These are phyloP conservation scores for Diaporthe amygdali DNA, from an alignment of 2,329 filamentous ascomycete species.

Conservation along the genomic window DNA sequence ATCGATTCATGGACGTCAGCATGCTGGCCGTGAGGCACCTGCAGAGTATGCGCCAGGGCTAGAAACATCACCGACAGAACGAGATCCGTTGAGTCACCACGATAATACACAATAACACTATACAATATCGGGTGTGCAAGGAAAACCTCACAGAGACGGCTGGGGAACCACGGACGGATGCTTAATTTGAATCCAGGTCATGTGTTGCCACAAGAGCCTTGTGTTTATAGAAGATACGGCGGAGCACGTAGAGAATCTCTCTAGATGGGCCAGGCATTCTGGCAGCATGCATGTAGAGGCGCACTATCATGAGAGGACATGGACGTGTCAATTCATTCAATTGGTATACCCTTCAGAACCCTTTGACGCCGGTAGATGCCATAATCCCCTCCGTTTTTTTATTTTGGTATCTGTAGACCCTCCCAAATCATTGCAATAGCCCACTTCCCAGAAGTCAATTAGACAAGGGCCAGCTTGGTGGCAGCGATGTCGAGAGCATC, in stretches of 20 bases:
- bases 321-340: constrained; percentile 28
- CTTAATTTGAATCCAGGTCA: background rate
- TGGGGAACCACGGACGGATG: background rate
- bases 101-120: background rate
- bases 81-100: background rate
- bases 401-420: constrained; percentile 17
- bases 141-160: background rate
- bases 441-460: constrained; percentile 59
- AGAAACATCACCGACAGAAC: background rate
- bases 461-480: constrained; percentile 98
- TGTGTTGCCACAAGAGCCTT: background rate
- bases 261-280: background rate
- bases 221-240: background rate
- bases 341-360: constrained; percentile 26
- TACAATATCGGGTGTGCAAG: background rate
- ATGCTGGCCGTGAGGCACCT: constrained; percentile 84
- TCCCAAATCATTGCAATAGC: constrained; percentile 12
- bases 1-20: constrained; percentile 91
- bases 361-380: constrained; percentile 26
- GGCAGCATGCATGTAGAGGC: background rate
- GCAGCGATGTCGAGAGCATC: constrained; percentile 99
- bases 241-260: background rate
- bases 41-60: constrained; percentile 58
- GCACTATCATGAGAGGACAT: constrained; percentile 15
- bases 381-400: constrained; percentile 22